Evolutionary conservation across 1,284 basidiomycete genomes (phyloP), one percentile per base, ranked within the genome.

Genomic region (Cryptococcus depauperatus): DNA sequence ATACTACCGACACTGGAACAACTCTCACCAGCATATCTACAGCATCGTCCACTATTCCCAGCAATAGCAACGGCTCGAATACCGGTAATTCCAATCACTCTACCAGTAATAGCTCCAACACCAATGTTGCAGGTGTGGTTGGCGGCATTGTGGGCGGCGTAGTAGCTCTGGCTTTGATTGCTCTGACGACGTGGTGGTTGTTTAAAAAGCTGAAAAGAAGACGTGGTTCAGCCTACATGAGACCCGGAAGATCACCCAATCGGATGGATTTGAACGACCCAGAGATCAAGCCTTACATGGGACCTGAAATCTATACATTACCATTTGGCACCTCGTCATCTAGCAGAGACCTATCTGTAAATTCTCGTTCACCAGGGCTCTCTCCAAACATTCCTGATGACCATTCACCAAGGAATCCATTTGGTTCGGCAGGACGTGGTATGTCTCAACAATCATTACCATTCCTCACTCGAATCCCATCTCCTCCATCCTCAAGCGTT

Each of bases 251-350:
- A 18, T 18, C 19, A 7, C n/a, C n/a, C 11, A 4, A 14, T 7
- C 32, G 32, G 7, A 33, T 33, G 32, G 32, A 33, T 33, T 37
- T 57, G 23, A 50, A 42, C 6, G 57, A 55, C 5, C 55, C 52
- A 11, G 57, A 59, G 41, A 49, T 59, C 23, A 59, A 59, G 44
- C 57, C 57, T 3, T 59, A 43, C 38, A 16, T 35, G 27, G 32
- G 47, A n/a, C 2, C 23, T 35, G 32, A 39, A n/a, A n/a, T n/a
- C n/a, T n/a, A n/a, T n/a, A n/a, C n/a, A n/a, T n/a, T n/a, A n/a
- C n/a, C n/a, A n/a, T n/a, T n/a, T n/a, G n/a, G n/a, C n/a, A n/a
- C n/a, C n/a, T n/a, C n/a, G n/a, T n/a, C n/a, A n/a, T n/a, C n/a
- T n/a, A n/a, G n/a, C n/a, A n/a, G n/a, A n/a, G n/a, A n/a, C n/a